Conservation (phyloP, 345 rosid genomes). For the Lagerstroemia speciosa region DNA sequence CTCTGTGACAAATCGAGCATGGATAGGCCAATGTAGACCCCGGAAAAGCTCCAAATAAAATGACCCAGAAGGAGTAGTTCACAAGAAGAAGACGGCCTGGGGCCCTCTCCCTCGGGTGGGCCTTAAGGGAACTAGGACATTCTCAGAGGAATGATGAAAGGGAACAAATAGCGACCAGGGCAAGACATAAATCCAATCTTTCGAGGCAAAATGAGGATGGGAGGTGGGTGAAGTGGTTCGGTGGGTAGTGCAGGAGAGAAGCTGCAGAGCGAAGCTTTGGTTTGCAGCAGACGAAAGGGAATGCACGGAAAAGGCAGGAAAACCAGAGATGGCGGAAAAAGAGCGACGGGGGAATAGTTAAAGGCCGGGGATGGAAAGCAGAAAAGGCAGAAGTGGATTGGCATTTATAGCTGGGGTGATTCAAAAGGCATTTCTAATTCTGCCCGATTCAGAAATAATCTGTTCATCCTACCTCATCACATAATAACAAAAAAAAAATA, state of each 20-base stretch:
- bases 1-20: conserved; percentile 29
- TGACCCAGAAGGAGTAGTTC: conserved; percentile 18
- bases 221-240: conserved; percentile 43
- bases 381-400: conserved; percentile 16
- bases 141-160: conserved; percentile 14
- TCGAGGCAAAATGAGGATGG: not conserved
- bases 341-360: conserved; percentile 21
- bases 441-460: no score
- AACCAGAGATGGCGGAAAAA: conserved; percentile 27
- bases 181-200: conserved; percentile 32
- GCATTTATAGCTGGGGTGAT: conserved; percentile 36
- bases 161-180: conserved; percentile 15
- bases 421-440: not conserved
- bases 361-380: conserved; percentile 47
- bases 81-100: conserved; percentile 22
- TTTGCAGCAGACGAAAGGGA: conserved; percentile 78
- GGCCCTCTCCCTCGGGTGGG: conserved; percentile 10
- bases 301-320: conserved; percentile 10
- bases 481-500: no score
- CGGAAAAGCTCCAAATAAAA: conserved; percentile 22
- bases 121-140: conserved; percentile 10
- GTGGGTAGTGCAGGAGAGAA: conserved; percentile 23
- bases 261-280: conserved; percentile 67
- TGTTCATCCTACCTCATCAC: no score
- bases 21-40: conserved; percentile 29